phyloP scores from a whole-genome alignment of 2,329 filamentous ascomycete species.

The Neopestalotiopsis clavispora region DNA sequence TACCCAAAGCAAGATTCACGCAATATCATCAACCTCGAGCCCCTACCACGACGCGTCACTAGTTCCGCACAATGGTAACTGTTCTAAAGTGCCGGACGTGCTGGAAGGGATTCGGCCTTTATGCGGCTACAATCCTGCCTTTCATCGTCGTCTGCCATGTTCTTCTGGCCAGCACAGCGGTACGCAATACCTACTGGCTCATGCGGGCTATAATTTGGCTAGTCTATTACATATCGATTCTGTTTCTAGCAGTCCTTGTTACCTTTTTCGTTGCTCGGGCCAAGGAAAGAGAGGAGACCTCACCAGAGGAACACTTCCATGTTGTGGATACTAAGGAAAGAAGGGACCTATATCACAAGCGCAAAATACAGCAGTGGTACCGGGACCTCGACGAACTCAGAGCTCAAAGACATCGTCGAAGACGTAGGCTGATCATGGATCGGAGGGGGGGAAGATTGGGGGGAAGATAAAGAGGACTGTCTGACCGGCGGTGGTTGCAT shows the following conservation, averaged over 20 bases:
- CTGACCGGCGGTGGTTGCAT: not conserved
- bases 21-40: not conserved
- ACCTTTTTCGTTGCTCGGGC: not conserved
- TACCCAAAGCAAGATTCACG: not conserved
- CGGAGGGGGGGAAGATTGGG: not conserved
- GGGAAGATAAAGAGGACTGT: not conserved
- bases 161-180: not conserved
- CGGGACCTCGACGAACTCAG: not conserved
- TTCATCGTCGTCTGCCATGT: not conserved
- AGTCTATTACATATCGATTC: not conserved
- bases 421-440: not conserved
- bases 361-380: not conserved
- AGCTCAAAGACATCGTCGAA: not conserved
- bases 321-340: not conserved
- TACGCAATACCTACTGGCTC: not conserved
- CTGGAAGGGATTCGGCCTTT: not conserved
- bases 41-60: not conserved
- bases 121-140: not conserved
- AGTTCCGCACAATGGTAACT: constrained; percentile 1
- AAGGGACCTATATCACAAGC: not conserved
- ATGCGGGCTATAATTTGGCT: not conserved
- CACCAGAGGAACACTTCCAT: constrained; percentile 2
- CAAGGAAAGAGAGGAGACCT: not conserved
- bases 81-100: not conserved
- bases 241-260: not conserved